Conservation (phyloP, 2,329 filamentous ascomycete species). For the Paramyrothecium sp. region DNA sequence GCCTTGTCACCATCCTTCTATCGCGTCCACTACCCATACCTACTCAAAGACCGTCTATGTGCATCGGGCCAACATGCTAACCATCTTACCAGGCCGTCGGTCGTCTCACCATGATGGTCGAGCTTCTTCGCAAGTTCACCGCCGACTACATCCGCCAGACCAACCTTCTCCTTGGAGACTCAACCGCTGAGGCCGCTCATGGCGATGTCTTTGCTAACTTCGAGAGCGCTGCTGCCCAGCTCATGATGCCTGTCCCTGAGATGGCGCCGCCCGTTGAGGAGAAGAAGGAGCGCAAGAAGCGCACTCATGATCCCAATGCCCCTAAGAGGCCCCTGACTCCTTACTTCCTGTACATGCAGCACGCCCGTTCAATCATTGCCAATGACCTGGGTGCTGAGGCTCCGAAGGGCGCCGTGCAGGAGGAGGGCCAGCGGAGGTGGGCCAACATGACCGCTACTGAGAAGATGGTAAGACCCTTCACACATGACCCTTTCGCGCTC, state of each 20-base stretch:
- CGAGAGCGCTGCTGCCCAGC: constrained; percentile 47
- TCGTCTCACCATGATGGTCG: constrained; percentile 75
- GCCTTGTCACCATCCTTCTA: no score
- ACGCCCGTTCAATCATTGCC: constrained; percentile 79
- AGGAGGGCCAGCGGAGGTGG: constrained; percentile 87
- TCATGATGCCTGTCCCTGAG: constrained; percentile 39
- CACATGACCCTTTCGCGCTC: background rate
- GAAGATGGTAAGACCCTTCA: constrained; percentile 51
- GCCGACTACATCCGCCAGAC: constrained; percentile 86
- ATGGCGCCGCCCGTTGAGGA: constrained; percentile 53
- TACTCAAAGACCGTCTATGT: background rate
- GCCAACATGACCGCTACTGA: constrained; percentile 70
- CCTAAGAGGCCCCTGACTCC: constrained; percentile 92
- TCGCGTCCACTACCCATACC: background rate
- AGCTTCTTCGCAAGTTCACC: constrained; percentile 75
- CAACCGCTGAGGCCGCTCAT: constrained; percentile 45
- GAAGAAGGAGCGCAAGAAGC: constrained; percentile 90
- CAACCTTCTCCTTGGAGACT: constrained; percentile 74
- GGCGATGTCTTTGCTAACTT: constrained; percentile 49
- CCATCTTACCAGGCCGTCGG: constrained; percentile 47
- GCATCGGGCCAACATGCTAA: background rate
- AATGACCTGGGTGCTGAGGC: constrained; percentile 72
- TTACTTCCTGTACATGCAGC: constrained; percentile 93
- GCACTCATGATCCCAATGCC: constrained; percentile 84
- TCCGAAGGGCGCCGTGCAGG: constrained; percentile 82